Percentiles rank a stretch among this genome's conserved stretches.
Conservation (phyloP, 169 alveolate species). For the Toxoplasma gondii region DNA sequence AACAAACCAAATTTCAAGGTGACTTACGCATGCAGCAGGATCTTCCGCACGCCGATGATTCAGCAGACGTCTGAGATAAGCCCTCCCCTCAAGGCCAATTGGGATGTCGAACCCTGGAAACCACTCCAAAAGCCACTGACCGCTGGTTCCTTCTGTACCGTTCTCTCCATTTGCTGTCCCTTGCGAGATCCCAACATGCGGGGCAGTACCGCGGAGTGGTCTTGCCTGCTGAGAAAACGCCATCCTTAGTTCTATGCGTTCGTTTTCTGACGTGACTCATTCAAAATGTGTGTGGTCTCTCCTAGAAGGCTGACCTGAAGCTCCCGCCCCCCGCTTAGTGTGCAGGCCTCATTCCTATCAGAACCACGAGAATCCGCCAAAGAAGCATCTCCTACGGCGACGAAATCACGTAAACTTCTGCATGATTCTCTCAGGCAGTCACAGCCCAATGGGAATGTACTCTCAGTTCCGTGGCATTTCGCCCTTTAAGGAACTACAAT, state of each 20-base stretch:
- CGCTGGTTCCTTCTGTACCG: not conserved
- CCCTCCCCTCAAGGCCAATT: constrained; percentile 60
- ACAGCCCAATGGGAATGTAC: no score
- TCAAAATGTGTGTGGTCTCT: no score
- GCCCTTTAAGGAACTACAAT: no score
- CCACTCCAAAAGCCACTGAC: constrained; percentile 51
- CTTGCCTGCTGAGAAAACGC: not conserved
- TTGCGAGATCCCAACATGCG: not conserved
- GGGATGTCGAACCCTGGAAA: constrained; percentile 64
- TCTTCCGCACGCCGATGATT: constrained; percentile 50
- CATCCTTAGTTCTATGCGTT: not conserved
- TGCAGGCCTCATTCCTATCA: no score
- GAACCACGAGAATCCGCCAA: no score
- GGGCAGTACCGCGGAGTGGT: not conserved
- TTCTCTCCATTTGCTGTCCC: not conserved
- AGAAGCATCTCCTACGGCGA: no score
- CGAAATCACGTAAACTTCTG: no score
- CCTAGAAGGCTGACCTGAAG: no score
- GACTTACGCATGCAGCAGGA: constrained; percentile 61
- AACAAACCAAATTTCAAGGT: not conserved
- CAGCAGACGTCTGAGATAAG: constrained; percentile 39
- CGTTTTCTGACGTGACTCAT: not conserved
- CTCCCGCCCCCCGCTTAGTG: no score
- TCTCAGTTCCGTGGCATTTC: no score
- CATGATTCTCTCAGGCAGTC: no score